Evolutionary conservation across 2,329 filamentous ascomycete species (phyloP).

Genomic region (Macrophomina phaseolina): DNA sequence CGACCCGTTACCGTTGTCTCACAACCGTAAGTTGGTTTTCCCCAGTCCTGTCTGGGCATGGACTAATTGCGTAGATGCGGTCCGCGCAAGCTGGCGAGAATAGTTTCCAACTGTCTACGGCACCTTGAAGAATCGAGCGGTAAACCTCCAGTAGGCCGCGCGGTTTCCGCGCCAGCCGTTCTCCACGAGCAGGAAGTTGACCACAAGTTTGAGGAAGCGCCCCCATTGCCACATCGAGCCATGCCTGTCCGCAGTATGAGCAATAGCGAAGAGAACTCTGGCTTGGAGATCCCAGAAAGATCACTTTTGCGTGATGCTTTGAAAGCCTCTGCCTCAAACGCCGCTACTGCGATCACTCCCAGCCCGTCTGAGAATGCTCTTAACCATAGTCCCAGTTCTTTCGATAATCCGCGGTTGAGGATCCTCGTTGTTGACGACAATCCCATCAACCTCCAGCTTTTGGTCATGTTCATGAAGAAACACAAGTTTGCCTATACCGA

Average conservation of each 20-base stretch:
- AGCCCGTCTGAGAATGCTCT: conserved; percentile 1
- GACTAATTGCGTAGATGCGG: conserved; percentile 20
- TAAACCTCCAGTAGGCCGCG: conserved; percentile 3
- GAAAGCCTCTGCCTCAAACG: not conserved
- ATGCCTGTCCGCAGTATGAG: conserved; percentile 13
- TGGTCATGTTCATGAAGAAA: conserved; percentile 45
- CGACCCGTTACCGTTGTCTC: conserved; percentile 20
- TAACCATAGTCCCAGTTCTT: not conserved
- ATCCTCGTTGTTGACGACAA: conserved; percentile 48
- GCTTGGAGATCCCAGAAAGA: conserved; percentile 17
- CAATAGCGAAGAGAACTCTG: conserved; percentile 13
- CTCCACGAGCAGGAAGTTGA: conserved; percentile 1
- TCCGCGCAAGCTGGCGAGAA: conserved; percentile 22
- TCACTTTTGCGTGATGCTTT: conserved; percentile 21
- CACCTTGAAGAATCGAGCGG: not conserved
- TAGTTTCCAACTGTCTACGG: conserved; percentile 5
- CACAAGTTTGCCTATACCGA: conserved; percentile 42
- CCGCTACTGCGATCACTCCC: not conserved
- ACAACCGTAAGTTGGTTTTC: conserved; percentile 24
- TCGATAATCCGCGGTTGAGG: conserved; percentile 26
- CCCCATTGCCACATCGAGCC: conserved; percentile 1
- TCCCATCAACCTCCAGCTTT: conserved; percentile 46
- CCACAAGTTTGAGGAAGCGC: not conserved
- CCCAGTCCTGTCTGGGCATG: not conserved
- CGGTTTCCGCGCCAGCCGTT: conserved; percentile 21